These are phyloP conservation scores for Nicotiana undulata DNA, from an alignment of 257 asterid genomes.

Conservation along the genomic window DNA sequence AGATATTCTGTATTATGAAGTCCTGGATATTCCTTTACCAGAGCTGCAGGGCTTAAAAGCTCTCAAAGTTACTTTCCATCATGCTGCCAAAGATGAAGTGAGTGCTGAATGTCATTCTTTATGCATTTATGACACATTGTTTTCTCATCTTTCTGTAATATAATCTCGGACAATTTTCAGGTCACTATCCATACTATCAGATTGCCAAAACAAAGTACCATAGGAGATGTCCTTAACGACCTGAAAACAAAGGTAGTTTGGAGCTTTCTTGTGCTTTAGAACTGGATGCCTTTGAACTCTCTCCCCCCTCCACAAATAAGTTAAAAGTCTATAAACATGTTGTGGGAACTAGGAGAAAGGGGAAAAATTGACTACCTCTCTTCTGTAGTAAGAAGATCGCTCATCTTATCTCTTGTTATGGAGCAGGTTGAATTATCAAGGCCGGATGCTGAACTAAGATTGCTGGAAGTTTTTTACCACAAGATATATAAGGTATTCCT, in stretches of 20 bases:
- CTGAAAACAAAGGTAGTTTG: slow-evolving; percentile 53
- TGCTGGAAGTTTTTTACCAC: slow-evolving; percentile 76
- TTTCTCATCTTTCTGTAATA: neutral
- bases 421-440: slow-evolving; percentile 72
- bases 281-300: neutral
- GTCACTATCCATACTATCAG: slow-evolving; percentile 64
- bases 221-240: slow-evolving; percentile 69
- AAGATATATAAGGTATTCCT: slow-evolving; percentile 69
- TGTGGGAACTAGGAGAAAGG: neutral
- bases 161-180: slow-evolving; percentile 32
- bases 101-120: slow-evolving; percentile 14
- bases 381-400: neutral
- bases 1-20: slow-evolving; percentile 88
- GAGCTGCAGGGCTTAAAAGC: slow-evolving; percentile 89
- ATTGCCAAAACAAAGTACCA: slow-evolving; percentile 74
- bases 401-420: slow-evolving; percentile 17
- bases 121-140: neutral
- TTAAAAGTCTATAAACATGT: neutral
- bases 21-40: slow-evolving; percentile 86
- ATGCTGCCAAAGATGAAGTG: slow-evolving; percentile 82
- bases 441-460: slow-evolving; percentile 68
- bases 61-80: slow-evolving; percentile 81
- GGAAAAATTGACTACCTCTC: neutral
- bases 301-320: neutral
- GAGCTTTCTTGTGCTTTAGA: neutral